Evolutionary conservation across 805 yeast species (phyloP).

Genomic region (Pichia manshurica): DNA sequence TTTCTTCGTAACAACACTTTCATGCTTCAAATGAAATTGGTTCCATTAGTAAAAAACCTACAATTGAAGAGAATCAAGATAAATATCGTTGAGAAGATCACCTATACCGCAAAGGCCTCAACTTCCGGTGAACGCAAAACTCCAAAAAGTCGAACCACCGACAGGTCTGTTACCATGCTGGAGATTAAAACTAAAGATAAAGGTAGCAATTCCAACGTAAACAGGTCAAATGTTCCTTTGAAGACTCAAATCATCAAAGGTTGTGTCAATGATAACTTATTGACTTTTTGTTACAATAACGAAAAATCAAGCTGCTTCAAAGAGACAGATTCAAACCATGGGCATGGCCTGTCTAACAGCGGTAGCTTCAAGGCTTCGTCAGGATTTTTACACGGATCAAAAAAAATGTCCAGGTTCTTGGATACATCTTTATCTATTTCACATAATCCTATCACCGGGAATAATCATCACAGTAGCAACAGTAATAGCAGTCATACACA

Average conservation of each 20-base stretch:
- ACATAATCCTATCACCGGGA: neutral
- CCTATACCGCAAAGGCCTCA: conserved; percentile 44
- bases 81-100: conserved; percentile 60
- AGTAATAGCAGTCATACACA: neutral
- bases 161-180: conserved; percentile 51
- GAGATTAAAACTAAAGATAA: conserved; percentile 57
- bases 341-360: neutral
- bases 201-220: conserved; percentile 19
- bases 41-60: conserved; percentile 60
- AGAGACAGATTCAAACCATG: neutral
- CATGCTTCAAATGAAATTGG: conserved; percentile 54
- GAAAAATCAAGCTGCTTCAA: conserved; percentile 13
- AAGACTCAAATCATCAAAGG: conserved; percentile 55
- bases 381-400: conserved; percentile 4
- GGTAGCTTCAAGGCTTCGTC: neutral
- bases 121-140: neutral
- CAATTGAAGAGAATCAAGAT: conserved; percentile 58
- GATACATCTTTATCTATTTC: conserved; percentile 12
- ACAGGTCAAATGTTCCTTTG: conserved; percentile 23
- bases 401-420: conserved; percentile 20
- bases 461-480: neutral
- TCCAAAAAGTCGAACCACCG: conserved; percentile 35
- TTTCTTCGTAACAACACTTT: conserved; percentile 25
- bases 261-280: conserved; percentile 54
- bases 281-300: conserved; percentile 48